Evolutionary conservation across 202 grass and related monocot species (phyloP).

Genomic region (Panicum hallii): DNA sequence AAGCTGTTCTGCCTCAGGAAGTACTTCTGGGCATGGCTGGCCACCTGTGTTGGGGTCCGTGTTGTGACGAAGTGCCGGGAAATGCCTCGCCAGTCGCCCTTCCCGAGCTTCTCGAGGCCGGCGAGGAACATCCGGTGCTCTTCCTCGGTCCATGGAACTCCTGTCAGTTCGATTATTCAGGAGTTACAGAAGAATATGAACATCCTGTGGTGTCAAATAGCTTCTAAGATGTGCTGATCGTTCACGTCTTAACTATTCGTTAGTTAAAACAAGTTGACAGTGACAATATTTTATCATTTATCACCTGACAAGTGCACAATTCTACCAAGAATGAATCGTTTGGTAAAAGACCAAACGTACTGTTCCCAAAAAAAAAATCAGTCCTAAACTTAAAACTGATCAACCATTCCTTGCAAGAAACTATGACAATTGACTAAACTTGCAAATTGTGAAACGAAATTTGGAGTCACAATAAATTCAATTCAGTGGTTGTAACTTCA

Average conservation of each 20-base stretch:
- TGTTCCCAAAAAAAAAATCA: not conserved
- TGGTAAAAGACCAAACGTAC: not conserved
- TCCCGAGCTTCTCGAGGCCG: slow-evolving; percentile 70
- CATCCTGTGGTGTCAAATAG: not conserved
- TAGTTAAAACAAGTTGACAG: not conserved
- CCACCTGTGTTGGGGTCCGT: slow-evolving; percentile 73
- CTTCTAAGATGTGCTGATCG: not conserved
- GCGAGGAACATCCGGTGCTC: slow-evolving; percentile 62
- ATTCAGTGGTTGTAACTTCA: not conserved
- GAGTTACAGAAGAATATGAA: not conserved
- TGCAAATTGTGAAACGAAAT: not conserved
- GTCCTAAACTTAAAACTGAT: not conserved
- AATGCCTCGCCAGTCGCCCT: slow-evolving; percentile 79
- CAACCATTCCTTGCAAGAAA: not conserved
- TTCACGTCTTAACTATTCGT: not conserved
- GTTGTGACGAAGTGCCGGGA: slow-evolving; percentile 60
- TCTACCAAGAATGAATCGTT: not conserved
- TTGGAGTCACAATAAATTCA: not conserved
- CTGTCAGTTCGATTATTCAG: slow-evolving; percentile 23
- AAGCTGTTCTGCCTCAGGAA: slow-evolving; percentile 68
- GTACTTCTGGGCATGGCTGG: slow-evolving; percentile 77
- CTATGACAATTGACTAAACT: not conserved
- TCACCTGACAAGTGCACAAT: not conserved
- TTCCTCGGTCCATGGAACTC: slow-evolving; percentile 69
- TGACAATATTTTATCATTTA: not conserved